phyloP scores from a whole-genome alignment of 2,329 filamentous ascomycete species.

The Microsporum ferrugineum region DNA sequence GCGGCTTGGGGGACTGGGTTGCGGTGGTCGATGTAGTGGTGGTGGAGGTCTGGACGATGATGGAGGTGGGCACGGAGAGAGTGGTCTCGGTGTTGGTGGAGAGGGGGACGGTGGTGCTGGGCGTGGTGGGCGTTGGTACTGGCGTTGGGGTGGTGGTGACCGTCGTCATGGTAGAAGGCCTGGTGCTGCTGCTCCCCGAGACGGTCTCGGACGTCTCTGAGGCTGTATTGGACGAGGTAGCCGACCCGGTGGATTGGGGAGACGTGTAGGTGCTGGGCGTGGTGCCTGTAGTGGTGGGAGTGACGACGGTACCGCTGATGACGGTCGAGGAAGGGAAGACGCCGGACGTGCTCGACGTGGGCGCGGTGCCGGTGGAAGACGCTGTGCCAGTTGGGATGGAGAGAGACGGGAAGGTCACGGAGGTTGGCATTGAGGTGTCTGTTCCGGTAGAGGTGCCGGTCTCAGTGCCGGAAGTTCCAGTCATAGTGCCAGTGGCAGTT shows the following conservation, averaged over 20 bases:
- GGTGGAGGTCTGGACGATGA: constrained; percentile 19
- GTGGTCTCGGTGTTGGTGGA: constrained; percentile 13
- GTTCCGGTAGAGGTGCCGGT: background rate
- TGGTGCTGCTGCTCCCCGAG: background rate
- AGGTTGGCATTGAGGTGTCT: background rate
- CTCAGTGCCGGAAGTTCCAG: background rate
- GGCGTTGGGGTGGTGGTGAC: constrained; percentile 6
- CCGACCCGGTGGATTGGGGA: background rate
- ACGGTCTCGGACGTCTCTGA: constrained; percentile 4
- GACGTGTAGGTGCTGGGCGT: background rate
- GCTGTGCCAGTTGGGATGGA: constrained; percentile 1
- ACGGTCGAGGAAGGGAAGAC: constrained; percentile 11
- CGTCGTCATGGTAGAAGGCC: constrained; percentile 1
- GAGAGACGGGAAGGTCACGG: constrained; percentile 8
- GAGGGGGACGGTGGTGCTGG: background rate
- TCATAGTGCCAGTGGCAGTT: background rate
- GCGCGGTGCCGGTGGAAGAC: background rate
- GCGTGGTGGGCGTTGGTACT: constrained; percentile 5
- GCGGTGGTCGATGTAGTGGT: constrained; percentile 25
- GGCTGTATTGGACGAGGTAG: background rate
- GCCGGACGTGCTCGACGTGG: constrained; percentile 6
- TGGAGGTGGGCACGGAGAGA: constrained; percentile 13
- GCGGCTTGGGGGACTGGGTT: constrained; percentile 37
- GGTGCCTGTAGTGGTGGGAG: background rate
- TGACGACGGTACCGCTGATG: constrained; percentile 4